Evolutionary conservation across 495 filamentous ascomycete genomes (phyloP), one percentile per base, ranked within the genome.

Genomic region (Pyrenopolyporus hunteri): DNA sequence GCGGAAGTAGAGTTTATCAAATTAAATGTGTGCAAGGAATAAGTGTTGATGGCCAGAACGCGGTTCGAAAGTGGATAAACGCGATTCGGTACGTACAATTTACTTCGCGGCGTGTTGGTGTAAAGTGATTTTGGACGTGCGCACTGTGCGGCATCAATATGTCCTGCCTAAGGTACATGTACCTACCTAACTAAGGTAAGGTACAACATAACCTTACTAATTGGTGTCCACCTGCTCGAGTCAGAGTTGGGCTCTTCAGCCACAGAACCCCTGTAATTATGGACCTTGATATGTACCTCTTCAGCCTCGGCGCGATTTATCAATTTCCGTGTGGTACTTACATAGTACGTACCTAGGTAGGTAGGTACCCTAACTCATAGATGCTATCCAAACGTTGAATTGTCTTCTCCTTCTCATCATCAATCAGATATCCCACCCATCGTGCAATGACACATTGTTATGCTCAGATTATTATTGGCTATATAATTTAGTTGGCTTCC

Each of bases 11-110:
- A 55, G 25, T 59, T 39, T 17, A 37, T 40, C 6, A 35, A 33
- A 13, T 37, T 57, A 46, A 64, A 26, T 45, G 54, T 39, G 43
- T 43, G 25, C 10, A 20, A 46, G 23, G 43, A 44, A 22, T 40
- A 59, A 60, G 62, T 65, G 62, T 65, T 65, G 62, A 65, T 55
- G n/a, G 17, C 43, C 43, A 4, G 44, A 31, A 60, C 56, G 56
- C 57, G 62, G 26, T 53, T 47, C 14, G 48, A 53, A 57, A 47
- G 47, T 53, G 60, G 47, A 19, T 37, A 47, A 35, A 64, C 60
- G 60, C 60, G 60, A 58, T 52, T 52, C 53, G 26, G 47, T 64
- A 36, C 46, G 22, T 55, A 6, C 19, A 35, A 33, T 4, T 29
- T 29, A 14, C 45, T 35, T 20, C 45, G 45, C 29, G 43, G 42